Base-by-base conservation (phyloP, 2,329 filamentous ascomycete species). In the Botrytis tulipae region DNA sequence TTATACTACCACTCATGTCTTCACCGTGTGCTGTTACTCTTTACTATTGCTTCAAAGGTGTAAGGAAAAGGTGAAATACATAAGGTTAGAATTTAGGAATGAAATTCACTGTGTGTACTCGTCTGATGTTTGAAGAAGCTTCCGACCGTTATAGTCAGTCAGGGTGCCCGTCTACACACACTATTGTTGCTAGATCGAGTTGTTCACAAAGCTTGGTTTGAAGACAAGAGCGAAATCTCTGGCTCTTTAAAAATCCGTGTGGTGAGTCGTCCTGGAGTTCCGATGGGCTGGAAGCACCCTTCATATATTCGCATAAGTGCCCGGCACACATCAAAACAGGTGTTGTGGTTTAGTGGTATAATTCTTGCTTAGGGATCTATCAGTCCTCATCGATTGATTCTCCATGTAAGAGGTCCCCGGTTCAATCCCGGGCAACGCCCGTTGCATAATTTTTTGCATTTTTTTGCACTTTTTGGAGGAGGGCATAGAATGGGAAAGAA, bases 311-410 rank as follows among this genome's bases (percentile, higher is more conserved):
- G 25, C 1, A 40, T 16, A 2, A 25, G 1, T 0, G 0, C 6
- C 5, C 0, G 2, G 5, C 3, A 4, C 3, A 25, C 22, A 61
- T 8, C 0, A 40, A 18, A n/a, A 40, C 12, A 10, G 69, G 69
- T 71, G 69, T 51, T 51, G 57, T 71, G 69, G 69, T 71, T 71
- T 71, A 71, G 69, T 63, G 69, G 69, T 71, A 71, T 71, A 71
- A 71, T 71, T 62, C 69, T 71, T 71, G 69, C 69, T 71, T 71
- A 71, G 59, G 69, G 69, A 62, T n/a, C 1, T 44, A 60, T 61
- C 51, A 48, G 14, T 37, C 16, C 25, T 22, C 25, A 35, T 20
- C 2, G n/a, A 60, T 29, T 62, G 35, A 20, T 46, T 61, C 40
- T 32, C 32, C 42, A 42, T 70, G 68, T 70, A 70, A 70, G 57